Evolutionary conservation across 441 rosid species (phyloP).

Genomic region (Mallotus japonicus): DNA sequence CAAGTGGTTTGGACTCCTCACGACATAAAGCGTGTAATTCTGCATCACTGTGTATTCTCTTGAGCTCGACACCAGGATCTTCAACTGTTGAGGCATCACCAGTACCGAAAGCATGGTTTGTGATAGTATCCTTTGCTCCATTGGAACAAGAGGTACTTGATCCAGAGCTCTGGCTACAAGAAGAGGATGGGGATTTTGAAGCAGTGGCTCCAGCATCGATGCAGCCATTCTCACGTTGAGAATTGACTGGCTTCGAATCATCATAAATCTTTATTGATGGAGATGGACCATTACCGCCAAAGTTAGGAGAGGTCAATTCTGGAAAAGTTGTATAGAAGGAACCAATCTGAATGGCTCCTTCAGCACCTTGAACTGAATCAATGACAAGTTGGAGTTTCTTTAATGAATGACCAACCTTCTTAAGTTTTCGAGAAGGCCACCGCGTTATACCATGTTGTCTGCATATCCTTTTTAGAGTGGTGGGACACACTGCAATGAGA

Average conservation of each 20-base stretch:
- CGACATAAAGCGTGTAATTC: constrained; percentile 47
- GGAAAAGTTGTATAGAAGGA: constrained; percentile 51
- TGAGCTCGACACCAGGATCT: constrained; percentile 40
- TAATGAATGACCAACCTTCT: constrained; percentile 35
- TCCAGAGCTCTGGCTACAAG: constrained; percentile 42
- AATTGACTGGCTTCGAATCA: constrained; percentile 13
- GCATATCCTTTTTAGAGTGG: constrained; percentile 52
- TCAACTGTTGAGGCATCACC: constrained; percentile 35
- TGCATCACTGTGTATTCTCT: constrained; percentile 53
- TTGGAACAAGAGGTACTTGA: constrained; percentile 42
- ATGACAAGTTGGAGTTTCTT: constrained; percentile 37
- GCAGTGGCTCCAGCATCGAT: constrained; percentile 35
- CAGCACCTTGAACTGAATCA: constrained; percentile 38
- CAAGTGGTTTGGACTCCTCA: constrained; percentile 47
- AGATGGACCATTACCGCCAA: constrained; percentile 15
- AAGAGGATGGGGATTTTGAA: constrained; percentile 38
- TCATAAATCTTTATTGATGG: constrained; percentile 21
- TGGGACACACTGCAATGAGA: constrained; percentile 49
- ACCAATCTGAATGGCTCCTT: constrained; percentile 39
- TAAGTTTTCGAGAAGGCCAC: constrained; percentile 40
- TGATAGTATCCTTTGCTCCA: constrained; percentile 24
- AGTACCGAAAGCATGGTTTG: constrained; percentile 17
- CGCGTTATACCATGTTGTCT: constrained; percentile 34
- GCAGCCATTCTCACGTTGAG: constrained; percentile 29
- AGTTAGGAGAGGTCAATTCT: constrained; percentile 36